Evolutionary conservation across 164 flowering plant genomes (phyloP), one percentile per base, ranked within the genome.

Genomic region (Umbilicus rupestris): DNA sequence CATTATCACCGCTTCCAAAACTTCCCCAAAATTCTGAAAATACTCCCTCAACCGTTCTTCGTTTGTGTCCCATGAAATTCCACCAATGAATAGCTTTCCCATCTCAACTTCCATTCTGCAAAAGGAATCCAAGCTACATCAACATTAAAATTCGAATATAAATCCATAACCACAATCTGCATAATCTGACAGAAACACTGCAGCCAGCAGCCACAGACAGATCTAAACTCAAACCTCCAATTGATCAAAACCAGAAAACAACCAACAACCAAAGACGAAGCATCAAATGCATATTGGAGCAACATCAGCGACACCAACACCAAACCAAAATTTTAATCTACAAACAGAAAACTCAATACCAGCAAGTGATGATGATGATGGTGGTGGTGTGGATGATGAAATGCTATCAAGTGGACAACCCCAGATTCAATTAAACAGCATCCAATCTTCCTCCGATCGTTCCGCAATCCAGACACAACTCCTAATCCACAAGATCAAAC

Each of bases 51-150:
- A 81, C 8, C 90, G 87, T 45, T 85, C 92, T 66, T 88, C 97
- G 76, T 82, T 86, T 14, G 97, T 90, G 79, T 90, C 97, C 97
- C 97, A 90, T 1, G 97, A 90, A 72, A 90, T 90, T 62, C 97
- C 97, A 70, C 97, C 97, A 64, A 90, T 77, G 73, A 90, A 90
- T 26, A 90, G 78, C 80, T 90, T 90, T 8, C 96, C 92, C 65
- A 77, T 82, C 68, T 86, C 94, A 74, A 82, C 80, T 71, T 83
- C 85, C 89, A 85, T 85, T 70, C 75, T 82, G 69, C 77, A 70
- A 39, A 67, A 39, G 1, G 10, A 35, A 35, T 35, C 7, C 57
- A 63, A 17, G 37, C 49, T 41, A 20, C 49, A 45, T 16, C 28
- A 11, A 50, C 12, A 30, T 33, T 14, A 6, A 41, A 41, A n/a